phyloP scores from a whole-genome alignment of 2,329 filamentous ascomycete genomes.

The Coniosporium tulheliwenetii region DNA sequence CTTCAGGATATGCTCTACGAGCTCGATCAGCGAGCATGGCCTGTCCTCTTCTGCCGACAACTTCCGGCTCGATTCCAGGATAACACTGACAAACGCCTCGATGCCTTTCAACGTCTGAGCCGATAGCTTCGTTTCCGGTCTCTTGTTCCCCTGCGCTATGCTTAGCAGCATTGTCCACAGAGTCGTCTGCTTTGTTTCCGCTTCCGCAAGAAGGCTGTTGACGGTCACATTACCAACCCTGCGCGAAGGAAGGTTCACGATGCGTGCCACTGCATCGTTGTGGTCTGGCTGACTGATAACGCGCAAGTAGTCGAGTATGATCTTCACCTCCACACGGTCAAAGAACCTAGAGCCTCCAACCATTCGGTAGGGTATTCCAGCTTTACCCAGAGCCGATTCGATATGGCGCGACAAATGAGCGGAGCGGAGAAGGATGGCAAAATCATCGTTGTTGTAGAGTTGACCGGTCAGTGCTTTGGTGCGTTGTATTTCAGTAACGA shows the following conservation, averaged over 20 bases:
- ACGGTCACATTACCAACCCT: constrained; percentile 69
- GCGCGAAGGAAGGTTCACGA: constrained; percentile 72
- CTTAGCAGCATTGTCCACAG: constrained; percentile 63
- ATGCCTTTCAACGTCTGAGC: constrained; percentile 41
- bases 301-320: constrained; percentile 74
- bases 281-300: constrained; percentile 74
- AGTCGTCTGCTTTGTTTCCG: constrained; percentile 50
- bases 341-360: constrained; percentile 85
- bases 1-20: constrained; percentile 42
- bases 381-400: constrained; percentile 64
- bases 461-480: constrained; percentile 54
- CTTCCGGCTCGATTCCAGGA: constrained; percentile 41
- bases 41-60: constrained; percentile 27
- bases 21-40: constrained; percentile 22
- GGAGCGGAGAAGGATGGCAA: constrained; percentile 77
- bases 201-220: constrained; percentile 59
- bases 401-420: constrained; percentile 72
- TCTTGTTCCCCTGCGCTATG: constrained; percentile 35
- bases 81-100: constrained; percentile 40
- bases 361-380: constrained; percentile 81
- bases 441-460: constrained; percentile 59
- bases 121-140: constrained; percentile 37
- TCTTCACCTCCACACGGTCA: constrained; percentile 76
- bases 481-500: constrained; percentile 69
- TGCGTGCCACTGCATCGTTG: constrained; percentile 68